Conservation (phyloP, 2,329 filamentous ascomycete species). For the Penicillium polonicum region DNA sequence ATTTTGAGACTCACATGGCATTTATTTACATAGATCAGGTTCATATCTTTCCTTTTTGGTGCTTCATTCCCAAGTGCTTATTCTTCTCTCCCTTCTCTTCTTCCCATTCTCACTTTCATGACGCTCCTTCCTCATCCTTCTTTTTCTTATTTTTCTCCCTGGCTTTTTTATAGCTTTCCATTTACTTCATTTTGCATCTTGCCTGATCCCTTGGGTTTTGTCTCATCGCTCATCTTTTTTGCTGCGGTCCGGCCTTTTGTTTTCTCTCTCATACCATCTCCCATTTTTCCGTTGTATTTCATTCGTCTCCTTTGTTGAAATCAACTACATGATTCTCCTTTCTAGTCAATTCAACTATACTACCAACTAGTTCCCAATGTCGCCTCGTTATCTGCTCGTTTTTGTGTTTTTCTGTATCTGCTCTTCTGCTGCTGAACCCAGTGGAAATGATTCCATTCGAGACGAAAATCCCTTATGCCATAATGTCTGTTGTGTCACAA, state of each 20-base stretch:
- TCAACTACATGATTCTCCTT: constrained; percentile 30
- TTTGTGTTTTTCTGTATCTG: not conserved
- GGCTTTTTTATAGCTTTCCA: constrained; percentile 16
- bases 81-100: constrained; percentile 12
- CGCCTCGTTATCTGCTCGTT: constrained; percentile 4
- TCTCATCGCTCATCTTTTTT: constrained; percentile 24
- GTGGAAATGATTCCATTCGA: not conserved
- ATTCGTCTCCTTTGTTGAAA: constrained; percentile 35
- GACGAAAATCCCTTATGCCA: not conserved
- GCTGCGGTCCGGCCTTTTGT: constrained; percentile 19
- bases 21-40: constrained; percentile 39
- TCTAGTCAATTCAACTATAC: constrained; percentile 34
- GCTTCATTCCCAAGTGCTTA: constrained; percentile 15
- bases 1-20: constrained; percentile 42
- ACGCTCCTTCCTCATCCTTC: constrained; percentile 20
- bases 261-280: constrained; percentile 27
- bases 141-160: constrained; percentile 18
- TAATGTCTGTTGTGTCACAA: constrained; percentile 1
- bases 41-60: constrained; percentile 33
- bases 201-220: constrained; percentile 19
- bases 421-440: not conserved
- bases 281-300: constrained; percentile 30
- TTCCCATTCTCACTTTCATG: constrained; percentile 17
- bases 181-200: constrained; percentile 22
- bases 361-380: constrained; percentile 27